A percentile compares a stretch with the other conserved stretches of the same genome.
phyloP scores from a whole-genome alignment of 768 basidiomycete genomes.

The Psilocybe cyanescens region DNA sequence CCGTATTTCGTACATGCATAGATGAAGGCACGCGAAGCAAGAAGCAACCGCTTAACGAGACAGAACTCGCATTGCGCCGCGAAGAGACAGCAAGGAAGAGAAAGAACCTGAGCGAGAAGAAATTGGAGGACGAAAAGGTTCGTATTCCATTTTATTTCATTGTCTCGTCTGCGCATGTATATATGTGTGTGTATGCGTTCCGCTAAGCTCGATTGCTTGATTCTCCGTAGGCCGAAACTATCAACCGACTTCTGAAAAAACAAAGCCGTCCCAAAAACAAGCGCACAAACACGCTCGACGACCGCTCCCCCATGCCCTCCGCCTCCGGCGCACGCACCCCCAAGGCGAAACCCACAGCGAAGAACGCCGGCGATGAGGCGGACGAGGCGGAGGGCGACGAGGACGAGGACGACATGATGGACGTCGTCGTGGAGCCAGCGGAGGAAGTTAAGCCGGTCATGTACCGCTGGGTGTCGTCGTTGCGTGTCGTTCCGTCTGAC shows the following conservation, averaged over 20 bases:
- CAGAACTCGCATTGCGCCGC: slow-evolving; percentile 71
- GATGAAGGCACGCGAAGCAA: slow-evolving; percentile 41
- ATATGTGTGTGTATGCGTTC: not conserved
- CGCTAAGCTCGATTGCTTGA: not conserved
- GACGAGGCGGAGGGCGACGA: slow-evolving; percentile 44
- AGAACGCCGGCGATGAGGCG: slow-evolving; percentile 41
- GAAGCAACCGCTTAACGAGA: slow-evolving; percentile 72
- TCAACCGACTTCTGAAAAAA: slow-evolving; percentile 87
- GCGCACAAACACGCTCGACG: slow-evolving; percentile 57
- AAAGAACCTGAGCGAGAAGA: slow-evolving; percentile 80
- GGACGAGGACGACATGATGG: slow-evolving; percentile 38
- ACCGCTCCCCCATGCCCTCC: slow-evolving; percentile 36
- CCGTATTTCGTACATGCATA: not conserved
- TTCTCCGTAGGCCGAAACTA: slow-evolving; percentile 71
- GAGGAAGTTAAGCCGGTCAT: slow-evolving; percentile 51
- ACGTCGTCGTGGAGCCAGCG: slow-evolving; percentile 37
- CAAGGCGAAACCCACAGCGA: slow-evolving; percentile 25
- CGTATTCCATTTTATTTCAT: slow-evolving; percentile 1
- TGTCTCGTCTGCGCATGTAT: not conserved
- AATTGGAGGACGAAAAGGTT: slow-evolving; percentile 86
- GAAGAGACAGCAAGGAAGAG: slow-evolving; percentile 86
- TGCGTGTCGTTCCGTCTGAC: slow-evolving; percentile 32
- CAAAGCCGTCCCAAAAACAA: slow-evolving; percentile 72
- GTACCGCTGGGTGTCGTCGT: slow-evolving; percentile 76
- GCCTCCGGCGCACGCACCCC: slow-evolving; percentile 24